Conservation (phyloP, 2,329 filamentous ascomycete species). For the Peltaster fructicola region DNA sequence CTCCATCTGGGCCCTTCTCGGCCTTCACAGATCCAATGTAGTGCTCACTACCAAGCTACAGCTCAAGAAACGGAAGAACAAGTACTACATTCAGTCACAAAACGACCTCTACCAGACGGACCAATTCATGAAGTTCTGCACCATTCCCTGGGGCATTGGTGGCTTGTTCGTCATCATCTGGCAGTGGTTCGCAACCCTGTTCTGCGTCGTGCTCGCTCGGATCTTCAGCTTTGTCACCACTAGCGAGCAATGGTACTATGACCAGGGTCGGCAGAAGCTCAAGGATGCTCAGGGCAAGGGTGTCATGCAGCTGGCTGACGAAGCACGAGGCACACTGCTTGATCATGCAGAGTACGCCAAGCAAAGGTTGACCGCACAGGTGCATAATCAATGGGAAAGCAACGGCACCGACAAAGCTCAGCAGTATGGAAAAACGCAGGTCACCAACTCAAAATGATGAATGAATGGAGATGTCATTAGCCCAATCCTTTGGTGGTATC, state of each 20-base stretch:
- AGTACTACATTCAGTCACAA: constrained; percentile 58
- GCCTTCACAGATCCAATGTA: constrained; percentile 46
- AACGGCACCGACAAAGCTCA: constrained; percentile 1
- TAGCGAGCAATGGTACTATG: constrained; percentile 25
- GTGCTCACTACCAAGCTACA: constrained; percentile 18
- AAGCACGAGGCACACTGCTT: constrained; percentile 4
- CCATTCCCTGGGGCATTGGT: constrained; percentile 38
- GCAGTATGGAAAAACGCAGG: constrained; percentile 10
- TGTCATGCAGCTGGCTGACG: constrained; percentile 4
- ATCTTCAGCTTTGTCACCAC: constrained; percentile 33
- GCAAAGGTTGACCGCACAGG: constrained; percentile 1
- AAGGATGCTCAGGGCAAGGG: constrained; percentile 1
- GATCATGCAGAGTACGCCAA: constrained; percentile 1
- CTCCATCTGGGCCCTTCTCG: constrained; percentile 57
- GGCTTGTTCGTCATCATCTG: constrained; percentile 35
- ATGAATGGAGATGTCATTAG: too few species aligned
- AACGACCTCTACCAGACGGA: constrained; percentile 68
- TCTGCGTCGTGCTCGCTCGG: constrained; percentile 45
- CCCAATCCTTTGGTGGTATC: too few species aligned
- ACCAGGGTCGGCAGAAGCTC: constrained; percentile 1
- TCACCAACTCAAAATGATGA: constrained; percentile 3
- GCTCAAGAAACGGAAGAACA: constrained; percentile 15
- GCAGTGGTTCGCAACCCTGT: constrained; percentile 45
- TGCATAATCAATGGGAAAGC: background rate
- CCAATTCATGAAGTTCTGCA: constrained; percentile 58